phyloP scores from a whole-genome alignment of 352 stramenopile species.

The Peronosclerospora sorghi region DNA sequence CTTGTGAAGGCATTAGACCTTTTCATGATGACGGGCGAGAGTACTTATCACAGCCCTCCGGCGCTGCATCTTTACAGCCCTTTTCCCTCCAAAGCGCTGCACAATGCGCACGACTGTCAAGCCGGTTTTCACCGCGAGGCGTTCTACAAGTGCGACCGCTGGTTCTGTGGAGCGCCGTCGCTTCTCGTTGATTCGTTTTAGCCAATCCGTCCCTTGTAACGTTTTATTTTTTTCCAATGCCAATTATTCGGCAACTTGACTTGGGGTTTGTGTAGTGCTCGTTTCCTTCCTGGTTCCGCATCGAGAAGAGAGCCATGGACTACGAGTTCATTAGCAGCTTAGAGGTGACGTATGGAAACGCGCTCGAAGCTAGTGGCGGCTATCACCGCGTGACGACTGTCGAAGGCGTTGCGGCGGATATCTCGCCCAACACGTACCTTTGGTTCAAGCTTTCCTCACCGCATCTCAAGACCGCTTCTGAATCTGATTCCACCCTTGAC shows the following conservation, averaged over 20 bases:
- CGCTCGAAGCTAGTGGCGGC: constrained; percentile 57
- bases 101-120: constrained; percentile 31
- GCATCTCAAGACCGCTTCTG: constrained; percentile 1
- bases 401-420: constrained; percentile 61
- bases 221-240: constrained; percentile 1
- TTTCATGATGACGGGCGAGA: constrained; percentile 42
- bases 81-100: constrained; percentile 45
- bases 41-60: constrained; percentile 33
- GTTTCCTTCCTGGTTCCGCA: constrained; percentile 7
- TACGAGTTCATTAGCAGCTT: constrained; percentile 59
- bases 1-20: constrained; percentile 43
- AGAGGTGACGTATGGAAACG: constrained; percentile 82
- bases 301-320: constrained; percentile 28
- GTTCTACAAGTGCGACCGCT: constrained; percentile 63
- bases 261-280: constrained; percentile 2
- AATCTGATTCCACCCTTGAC: constrained; percentile 3
- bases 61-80: constrained; percentile 26
- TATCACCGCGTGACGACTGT: constrained; percentile 78
- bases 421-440: constrained; percentile 73
- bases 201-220: background rate
- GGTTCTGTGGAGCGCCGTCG: constrained; percentile 55
- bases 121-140: constrained; percentile 36
- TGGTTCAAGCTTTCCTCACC: constrained; percentile 59
- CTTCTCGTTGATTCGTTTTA: constrained; percentile 10
- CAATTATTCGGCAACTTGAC: background rate